Conservation (phyloP, 768 basidiomycete genomes). For the Tulasnella calospora region DNA sequence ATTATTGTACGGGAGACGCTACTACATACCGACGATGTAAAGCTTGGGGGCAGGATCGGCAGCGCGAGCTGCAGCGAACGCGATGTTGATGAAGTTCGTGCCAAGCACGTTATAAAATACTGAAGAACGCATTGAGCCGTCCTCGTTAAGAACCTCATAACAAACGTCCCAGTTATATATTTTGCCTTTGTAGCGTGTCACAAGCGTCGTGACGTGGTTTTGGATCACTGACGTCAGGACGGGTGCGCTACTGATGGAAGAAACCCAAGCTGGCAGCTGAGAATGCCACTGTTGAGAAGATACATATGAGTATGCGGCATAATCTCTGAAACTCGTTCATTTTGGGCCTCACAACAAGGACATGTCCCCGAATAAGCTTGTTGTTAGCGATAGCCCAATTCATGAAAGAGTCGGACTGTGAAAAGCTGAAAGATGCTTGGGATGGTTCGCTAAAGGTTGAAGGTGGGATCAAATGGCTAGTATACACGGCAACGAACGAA, state of each 20-base stretch:
- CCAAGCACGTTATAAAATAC: conserved; percentile 46
- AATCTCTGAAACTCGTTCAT: not conserved
- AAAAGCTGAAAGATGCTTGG: not conserved
- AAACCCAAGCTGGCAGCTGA: conserved; percentile 27
- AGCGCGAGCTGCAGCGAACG: conserved; percentile 48
- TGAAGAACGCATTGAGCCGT: conserved; percentile 45
- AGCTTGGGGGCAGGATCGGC: conserved; percentile 48
- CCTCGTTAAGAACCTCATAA: conserved; percentile 50
- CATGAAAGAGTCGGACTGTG: not conserved
- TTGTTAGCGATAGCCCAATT: not conserved
- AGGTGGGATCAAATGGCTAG: not conserved
- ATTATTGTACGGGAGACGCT: not conserved
- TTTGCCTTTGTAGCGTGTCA: conserved; percentile 23
- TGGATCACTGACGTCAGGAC: conserved; percentile 28
- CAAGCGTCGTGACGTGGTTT: conserved; percentile 26
- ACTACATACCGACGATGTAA: conserved; percentile 26
- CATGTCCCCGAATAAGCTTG: not conserved
- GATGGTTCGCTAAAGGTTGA: not conserved
- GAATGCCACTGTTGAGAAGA: not conserved
- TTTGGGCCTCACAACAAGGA: not conserved
- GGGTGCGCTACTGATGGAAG: conserved; percentile 17
- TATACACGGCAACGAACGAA: too few species aligned
- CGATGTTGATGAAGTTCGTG: conserved; percentile 46
- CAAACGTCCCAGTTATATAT: conserved; percentile 26
- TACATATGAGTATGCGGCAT: not conserved